Evolutionary conservation across 2,329 filamentous ascomycete genomes (phyloP).

Genomic region (Pseudogymnoascus sp.): DNA sequence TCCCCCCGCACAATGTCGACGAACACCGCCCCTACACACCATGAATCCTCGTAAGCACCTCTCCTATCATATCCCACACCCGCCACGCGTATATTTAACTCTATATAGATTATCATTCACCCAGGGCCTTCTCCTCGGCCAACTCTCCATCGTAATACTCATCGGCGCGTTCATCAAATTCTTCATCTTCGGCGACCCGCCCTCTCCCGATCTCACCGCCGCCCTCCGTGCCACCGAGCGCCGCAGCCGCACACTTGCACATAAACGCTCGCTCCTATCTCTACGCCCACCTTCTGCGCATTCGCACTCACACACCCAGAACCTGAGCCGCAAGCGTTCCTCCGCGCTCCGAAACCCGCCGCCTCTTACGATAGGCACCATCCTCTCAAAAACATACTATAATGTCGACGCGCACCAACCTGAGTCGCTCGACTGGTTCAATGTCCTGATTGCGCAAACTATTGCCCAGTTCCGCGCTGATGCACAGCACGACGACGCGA

Average conservation of each 20-base stretch:
- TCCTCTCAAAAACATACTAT: constrained; percentile 95
- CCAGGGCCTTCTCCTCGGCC: constrained; percentile 85
- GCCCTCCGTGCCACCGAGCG: constrained; percentile 68
- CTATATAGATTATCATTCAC: constrained; percentile 72
- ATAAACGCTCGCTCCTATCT: constrained; percentile 66
- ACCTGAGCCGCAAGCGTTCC: constrained; percentile 56
- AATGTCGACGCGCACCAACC: constrained; percentile 93
- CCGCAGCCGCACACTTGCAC: constrained; percentile 64
- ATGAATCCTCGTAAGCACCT: constrained; percentile 35
- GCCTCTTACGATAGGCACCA: constrained; percentile 81
- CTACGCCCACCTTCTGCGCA: constrained; percentile 38
- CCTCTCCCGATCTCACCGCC: constrained; percentile 73
- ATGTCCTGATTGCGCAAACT: constrained; percentile 91
- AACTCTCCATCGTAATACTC: constrained; percentile 84
- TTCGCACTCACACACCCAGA: constrained; percentile 18
- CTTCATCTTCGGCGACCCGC: constrained; percentile 97
- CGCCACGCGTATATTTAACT: constrained; percentile 9
- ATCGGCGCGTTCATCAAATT: constrained; percentile 97
- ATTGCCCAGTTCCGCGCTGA: constrained; percentile 93
- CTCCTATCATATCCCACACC: background rate
- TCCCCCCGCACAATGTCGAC: background rate
- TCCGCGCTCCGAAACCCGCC: constrained; percentile 67
- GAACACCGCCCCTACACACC: constrained; percentile 1
- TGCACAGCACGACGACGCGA: constrained; percentile 83
- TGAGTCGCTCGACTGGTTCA: constrained; percentile 97